A percentile compares a stretch with the other conserved stretches of the same genome.
Evolutionary conservation across 192 early-diverging fungal species (phyloP).

Genomic region (Backusella mclennaniae): DNA sequence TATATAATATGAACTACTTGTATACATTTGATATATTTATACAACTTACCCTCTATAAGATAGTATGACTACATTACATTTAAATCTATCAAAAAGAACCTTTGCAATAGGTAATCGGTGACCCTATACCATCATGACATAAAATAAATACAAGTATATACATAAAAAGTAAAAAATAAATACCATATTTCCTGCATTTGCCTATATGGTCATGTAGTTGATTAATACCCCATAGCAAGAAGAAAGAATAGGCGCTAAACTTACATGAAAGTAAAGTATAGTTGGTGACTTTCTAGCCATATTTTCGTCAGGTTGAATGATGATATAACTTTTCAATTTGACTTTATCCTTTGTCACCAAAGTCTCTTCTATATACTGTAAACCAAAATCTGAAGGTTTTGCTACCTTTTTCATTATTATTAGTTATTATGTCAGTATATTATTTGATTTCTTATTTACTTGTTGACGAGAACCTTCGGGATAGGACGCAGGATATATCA

Average conservation of each 20-base stretch:
- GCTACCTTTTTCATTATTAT: conserved; percentile 46
- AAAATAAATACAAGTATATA: not conserved
- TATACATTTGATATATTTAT: no score
- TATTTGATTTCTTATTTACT: conserved; percentile 26
- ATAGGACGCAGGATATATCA: conserved; percentile 73
- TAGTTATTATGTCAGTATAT: not conserved
- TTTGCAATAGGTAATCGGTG: conserved; percentile 92
- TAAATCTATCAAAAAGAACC: conserved; percentile 59
- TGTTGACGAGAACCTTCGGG: conserved; percentile 52
- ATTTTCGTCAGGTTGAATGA: conserved; percentile 55
- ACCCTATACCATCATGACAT: conserved; percentile 48
- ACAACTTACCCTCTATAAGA: conserved; percentile 88
- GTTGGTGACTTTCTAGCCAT: conserved; percentile 63
- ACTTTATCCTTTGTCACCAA: conserved; percentile 82
- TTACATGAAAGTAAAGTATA: conserved; percentile 84
- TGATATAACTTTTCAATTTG: conserved; percentile 76
- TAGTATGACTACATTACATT: conserved; percentile 92
- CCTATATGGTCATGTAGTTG: conserved; percentile 36
- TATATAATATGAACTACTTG: no score
- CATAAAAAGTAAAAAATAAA: not conserved
- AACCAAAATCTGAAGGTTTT: conserved; percentile 65
- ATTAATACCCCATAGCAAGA: not conserved
- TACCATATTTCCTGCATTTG: conserved; percentile 97
- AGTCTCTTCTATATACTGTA: conserved; percentile 64
- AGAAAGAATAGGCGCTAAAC: not conserved